Evolutionary conservation across 2,329 filamentous ascomycete genomes (phyloP).

Genomic region (Penicillium sp.): DNA sequence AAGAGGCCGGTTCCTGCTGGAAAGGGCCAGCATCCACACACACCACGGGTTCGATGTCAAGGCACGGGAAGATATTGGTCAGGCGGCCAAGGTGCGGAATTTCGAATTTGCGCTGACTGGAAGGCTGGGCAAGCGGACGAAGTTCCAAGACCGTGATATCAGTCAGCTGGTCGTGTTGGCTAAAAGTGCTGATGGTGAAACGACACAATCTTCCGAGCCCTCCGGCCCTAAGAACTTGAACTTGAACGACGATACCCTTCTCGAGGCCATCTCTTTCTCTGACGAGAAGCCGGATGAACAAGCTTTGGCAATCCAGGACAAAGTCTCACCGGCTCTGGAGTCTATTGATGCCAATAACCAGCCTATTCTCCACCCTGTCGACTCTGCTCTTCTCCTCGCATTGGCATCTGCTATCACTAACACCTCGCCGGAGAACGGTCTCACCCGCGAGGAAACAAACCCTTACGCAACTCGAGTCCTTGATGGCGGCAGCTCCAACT

Average conservation of each 20-base stretch:
- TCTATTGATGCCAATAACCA: constrained; percentile 73
- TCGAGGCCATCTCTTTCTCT: constrained; percentile 81
- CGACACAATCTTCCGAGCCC: constrained; percentile 23
- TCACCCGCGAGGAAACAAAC: constrained; percentile 89
- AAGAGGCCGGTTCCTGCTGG: constrained; percentile 70
- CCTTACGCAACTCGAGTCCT: constrained; percentile 88
- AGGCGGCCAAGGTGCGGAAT: constrained; percentile 62
- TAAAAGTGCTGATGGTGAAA: constrained; percentile 58
- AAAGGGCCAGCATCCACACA: constrained; percentile 77
- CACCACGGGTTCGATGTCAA: constrained; percentile 76
- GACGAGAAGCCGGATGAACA: constrained; percentile 49
- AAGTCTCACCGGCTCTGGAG: constrained; percentile 60
- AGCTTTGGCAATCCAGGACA: constrained; percentile 38
- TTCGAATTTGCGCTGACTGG: constrained; percentile 83
- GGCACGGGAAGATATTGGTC: constrained; percentile 66
- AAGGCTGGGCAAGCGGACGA: constrained; percentile 65
- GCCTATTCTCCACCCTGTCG: constrained; percentile 73
- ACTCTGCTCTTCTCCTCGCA: constrained; percentile 80
- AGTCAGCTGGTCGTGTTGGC: constrained; percentile 91
- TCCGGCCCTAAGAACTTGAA: constrained; percentile 64
- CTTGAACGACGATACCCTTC: constrained; percentile 86
- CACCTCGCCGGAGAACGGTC: constrained; percentile 73
- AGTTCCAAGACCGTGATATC: constrained; percentile 47
- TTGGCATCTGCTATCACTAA: constrained; percentile 85
- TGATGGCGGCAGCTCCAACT: constrained; percentile 85